Percentiles rank a stretch among this genome's conserved stretches.
phyloP scores from a whole-genome alignment of 1,284 basidiomycete genomes.

The Pseudozyma sp. region DNA sequence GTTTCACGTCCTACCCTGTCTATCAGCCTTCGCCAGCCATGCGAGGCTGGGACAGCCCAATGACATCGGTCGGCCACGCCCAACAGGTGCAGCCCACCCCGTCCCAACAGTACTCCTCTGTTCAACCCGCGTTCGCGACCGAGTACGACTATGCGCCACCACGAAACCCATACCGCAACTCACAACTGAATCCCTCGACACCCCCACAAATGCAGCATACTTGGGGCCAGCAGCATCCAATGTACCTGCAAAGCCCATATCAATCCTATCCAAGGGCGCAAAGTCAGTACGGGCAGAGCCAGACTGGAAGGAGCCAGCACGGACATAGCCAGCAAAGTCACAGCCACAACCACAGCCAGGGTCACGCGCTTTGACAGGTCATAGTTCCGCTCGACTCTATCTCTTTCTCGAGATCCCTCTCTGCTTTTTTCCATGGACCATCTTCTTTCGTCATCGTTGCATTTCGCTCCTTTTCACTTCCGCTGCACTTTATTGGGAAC shows the following conservation, averaged over 20 bases:
- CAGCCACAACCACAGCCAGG: slow-evolving; percentile 3
- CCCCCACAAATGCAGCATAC: slow-evolving; percentile 21
- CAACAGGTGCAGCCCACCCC: slow-evolving; percentile 20
- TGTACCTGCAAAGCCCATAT: slow-evolving; percentile 33
- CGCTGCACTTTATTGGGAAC: too few species aligned
- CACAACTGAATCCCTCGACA: slow-evolving; percentile 4
- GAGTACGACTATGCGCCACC: slow-evolving; percentile 18
- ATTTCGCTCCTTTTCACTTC: too few species aligned
- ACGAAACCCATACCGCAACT: slow-evolving; percentile 2
- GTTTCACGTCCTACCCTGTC: slow-evolving; percentile 21
- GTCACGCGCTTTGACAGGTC: slow-evolving; percentile 15
- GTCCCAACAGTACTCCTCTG: slow-evolving; percentile 14
- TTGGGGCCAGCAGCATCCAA: slow-evolving; percentile 14
- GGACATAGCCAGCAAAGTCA: slow-evolving; percentile 6
- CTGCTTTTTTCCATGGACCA: slow-evolving; percentile 16
- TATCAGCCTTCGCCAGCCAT: slow-evolving; percentile 31
- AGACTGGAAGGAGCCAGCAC: slow-evolving; percentile 1
- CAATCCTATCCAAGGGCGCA: background rate
- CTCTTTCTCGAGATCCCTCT: background rate
- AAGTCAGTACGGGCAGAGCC: background rate
- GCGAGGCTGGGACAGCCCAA: slow-evolving; percentile 36
- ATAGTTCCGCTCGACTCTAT: background rate
- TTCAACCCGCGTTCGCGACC: slow-evolving; percentile 8
- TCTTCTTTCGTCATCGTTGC: background rate
- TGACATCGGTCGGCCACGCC: slow-evolving; percentile 36